These are phyloP conservation scores for Astrothelium macrocarpum DNA, from an alignment of 495 filamentous ascomycete species.

Conservation along the genomic window DNA sequence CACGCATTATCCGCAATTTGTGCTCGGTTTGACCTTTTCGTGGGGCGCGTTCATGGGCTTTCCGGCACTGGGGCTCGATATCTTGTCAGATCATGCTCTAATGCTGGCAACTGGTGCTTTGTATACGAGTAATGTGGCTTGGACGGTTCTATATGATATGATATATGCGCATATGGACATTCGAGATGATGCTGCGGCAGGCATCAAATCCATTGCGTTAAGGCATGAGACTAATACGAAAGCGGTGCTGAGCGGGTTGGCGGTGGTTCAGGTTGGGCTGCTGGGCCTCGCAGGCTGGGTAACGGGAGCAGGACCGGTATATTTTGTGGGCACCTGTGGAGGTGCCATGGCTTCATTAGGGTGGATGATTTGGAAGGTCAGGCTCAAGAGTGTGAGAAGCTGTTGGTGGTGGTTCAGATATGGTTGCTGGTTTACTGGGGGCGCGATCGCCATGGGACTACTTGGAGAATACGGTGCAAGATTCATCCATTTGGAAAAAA, in stretches of 20 bases:
- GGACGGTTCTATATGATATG: conserved; percentile 97
- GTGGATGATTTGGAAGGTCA: conserved; percentile 82
- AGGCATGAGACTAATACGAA: conserved; percentile 85
- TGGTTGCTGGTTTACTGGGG: conserved; percentile 60
- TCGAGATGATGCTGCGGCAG: conserved; percentile 81
- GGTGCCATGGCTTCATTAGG: conserved; percentile 66
- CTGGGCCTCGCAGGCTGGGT: conserved; percentile 66
- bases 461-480: conserved; percentile 51
- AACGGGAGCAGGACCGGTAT: conserved; percentile 69
- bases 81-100: conserved; percentile 56
- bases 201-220: conserved; percentile 91
- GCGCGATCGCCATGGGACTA: conserved; percentile 53
- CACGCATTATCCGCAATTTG: conserved; percentile 88
- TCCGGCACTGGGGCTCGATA: conserved; percentile 77
- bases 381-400: conserved; percentile 68
- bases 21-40: conserved; percentile 86
- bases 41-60: conserved; percentile 98
- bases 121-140: conserved; percentile 79
- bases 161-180: conserved; percentile 99
- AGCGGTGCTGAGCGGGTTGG: conserved; percentile 66
- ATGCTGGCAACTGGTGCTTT: conserved; percentile 59
- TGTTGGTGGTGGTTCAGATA: conserved; percentile 98
- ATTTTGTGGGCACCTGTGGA: conserved; percentile 77
- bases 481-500: conserved; percentile 28
- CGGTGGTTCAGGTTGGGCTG: conserved; percentile 64